Base-by-base conservation (phyloP, 208 protist species). In the Leishmania mexicana region DNA sequence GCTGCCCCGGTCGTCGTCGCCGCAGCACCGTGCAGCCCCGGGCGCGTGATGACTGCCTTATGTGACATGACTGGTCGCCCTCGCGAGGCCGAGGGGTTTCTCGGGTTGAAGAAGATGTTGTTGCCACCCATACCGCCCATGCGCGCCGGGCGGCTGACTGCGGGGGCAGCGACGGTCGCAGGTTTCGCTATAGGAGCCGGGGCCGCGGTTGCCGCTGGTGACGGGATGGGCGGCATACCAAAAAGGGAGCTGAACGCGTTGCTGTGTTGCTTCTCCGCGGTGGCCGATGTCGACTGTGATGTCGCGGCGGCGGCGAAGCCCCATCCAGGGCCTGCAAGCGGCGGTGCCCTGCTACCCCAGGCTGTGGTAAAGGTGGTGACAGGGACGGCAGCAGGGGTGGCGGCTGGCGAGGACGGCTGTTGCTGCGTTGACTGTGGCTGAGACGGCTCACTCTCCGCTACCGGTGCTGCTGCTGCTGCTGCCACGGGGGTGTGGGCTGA, bases 51-150 rank as follows among this genome's bases (percentile, higher is more conserved):
- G 74, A 83, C 75, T 2, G 68, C 83, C 38, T 83, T 84, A 42
- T 85, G 84, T 15, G 84, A 85, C 58, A 88, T 90, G 15, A 87
- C 83, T 4, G 85, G 87, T 6, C 87, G 79, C 3, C 78, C 78
- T 57, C n/a, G 64, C 28, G 65, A 64, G 71, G 78, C 51, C 10
- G 58, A 58, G 57, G 81, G 71, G 8, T 78, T 82, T 42, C 78
- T 79, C 6, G 90, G 89, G 60, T 93, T 88, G 80, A 89, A 73
- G 76, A 91, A 93, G 72, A 93, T 75, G 81, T 94, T 83, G 64
- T 82, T 86, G 81, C 81, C 83, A 31, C 62, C 71, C 54, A 54
- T 64, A 74, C 60, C 57, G 19, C 24, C 54, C 47, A 81, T 38
- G 21, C 75, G 76, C 6, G 68, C 17, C 6, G 58, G 40, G 7